phyloP scores from a whole-genome alignment of 2,329 filamentous ascomycete genomes.

The Cyanodermella asteris region DNA sequence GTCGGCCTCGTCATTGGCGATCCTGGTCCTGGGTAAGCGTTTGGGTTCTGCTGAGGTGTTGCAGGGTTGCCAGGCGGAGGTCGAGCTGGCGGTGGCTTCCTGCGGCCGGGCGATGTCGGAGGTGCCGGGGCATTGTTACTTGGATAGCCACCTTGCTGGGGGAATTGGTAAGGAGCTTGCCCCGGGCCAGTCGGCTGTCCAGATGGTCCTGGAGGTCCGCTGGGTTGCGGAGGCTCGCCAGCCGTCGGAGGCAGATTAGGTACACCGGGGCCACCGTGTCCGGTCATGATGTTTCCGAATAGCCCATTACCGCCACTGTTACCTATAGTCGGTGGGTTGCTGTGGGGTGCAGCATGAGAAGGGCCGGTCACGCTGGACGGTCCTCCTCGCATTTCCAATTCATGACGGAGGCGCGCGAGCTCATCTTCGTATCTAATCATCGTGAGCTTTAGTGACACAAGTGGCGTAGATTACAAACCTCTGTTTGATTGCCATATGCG shows the following conservation, averaged over 20 bases:
- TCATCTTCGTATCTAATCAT: slow-evolving; percentile 71
- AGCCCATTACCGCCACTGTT: slow-evolving; percentile 75
- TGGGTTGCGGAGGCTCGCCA: slow-evolving; percentile 61
- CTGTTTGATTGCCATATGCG: slow-evolving; percentile 68
- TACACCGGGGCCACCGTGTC: slow-evolving; percentile 65
- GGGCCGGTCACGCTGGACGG: too few species aligned
- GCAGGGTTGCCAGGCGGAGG: slow-evolving; percentile 44
- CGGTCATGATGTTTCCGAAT: slow-evolving; percentile 89
- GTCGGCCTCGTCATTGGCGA: slow-evolving; percentile 61
- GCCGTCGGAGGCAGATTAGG: slow-evolving; percentile 52
- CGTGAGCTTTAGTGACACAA: not conserved
- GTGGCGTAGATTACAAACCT: slow-evolving; percentile 41
- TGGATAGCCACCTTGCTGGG: too few species aligned
- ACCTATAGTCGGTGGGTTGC: slow-evolving; percentile 66
- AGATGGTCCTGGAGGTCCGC: slow-evolving; percentile 66
- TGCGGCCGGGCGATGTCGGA: too few species aligned
- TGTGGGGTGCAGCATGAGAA: slow-evolving; percentile 60
- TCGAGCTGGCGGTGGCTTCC: slow-evolving; percentile 37
- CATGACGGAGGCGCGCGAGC: slow-evolving; percentile 62
- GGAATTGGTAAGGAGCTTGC: too few species aligned
- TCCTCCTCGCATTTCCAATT: slow-evolving; percentile 54
- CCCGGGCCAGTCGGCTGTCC: too few species aligned
- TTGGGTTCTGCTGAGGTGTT: slow-evolving; percentile 80
- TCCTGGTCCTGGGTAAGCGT: slow-evolving; percentile 61
- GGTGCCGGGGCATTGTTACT: too few species aligned